Evolutionary conservation across 1,139 yeast species (phyloP).

Genomic region (Arxiozyma slooffiae): DNA sequence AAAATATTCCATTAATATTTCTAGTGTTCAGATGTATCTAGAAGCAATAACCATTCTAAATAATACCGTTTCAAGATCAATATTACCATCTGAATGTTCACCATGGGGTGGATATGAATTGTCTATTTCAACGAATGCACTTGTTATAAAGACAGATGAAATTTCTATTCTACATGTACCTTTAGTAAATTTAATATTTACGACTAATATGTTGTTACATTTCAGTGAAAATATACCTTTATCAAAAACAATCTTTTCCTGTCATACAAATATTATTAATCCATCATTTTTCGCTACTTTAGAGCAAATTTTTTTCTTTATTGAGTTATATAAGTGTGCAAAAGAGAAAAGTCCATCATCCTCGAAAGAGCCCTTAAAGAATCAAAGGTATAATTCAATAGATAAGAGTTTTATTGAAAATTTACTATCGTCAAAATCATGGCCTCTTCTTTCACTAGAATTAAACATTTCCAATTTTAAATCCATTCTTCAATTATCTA

Average conservation of each 20-base stretch:
- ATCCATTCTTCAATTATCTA: constrained; percentile 16
- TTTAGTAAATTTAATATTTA: constrained; percentile 20
- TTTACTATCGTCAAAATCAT: constrained; percentile 3
- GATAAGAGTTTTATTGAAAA: not conserved
- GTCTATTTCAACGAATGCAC: constrained; percentile 23
- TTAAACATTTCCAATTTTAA: constrained; percentile 19
- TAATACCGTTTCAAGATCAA: constrained; percentile 17
- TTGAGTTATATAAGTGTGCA: constrained; percentile 5
- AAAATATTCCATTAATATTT: constrained; percentile 15
- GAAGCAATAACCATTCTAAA: constrained; percentile 18
- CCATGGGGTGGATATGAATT: constrained; percentile 20
- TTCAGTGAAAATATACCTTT: constrained; percentile 14
- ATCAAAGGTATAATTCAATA: no score
- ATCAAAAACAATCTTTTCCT: constrained; percentile 14
- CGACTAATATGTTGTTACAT: constrained; percentile 21
- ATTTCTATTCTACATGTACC: constrained; percentile 22
- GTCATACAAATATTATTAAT: constrained; percentile 24
- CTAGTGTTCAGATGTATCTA: constrained; percentile 21
- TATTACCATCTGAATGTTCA: constrained; percentile 13
- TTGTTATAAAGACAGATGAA: constrained; percentile 13
- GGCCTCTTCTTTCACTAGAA: constrained; percentile 19
- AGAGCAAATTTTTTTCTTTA: constrained; percentile 13
- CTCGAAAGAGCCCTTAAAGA: not conserved
- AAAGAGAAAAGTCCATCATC: not conserved
- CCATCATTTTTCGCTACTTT: constrained; percentile 23